Conservation (phyloP, 345 rosid genomes). For the Eucalyptus urophylla region DNA sequence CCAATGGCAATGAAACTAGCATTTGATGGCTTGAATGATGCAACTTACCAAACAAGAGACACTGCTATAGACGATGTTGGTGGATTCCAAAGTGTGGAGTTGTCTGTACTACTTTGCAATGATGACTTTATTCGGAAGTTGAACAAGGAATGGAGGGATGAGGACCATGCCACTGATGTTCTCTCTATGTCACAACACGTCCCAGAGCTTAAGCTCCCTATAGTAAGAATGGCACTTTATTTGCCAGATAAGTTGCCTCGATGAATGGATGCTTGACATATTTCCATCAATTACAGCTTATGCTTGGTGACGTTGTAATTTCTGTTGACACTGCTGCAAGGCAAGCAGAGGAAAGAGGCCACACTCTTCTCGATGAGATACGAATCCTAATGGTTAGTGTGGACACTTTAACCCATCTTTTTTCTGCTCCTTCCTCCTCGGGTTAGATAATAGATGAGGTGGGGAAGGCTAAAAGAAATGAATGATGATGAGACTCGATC, state of each 20-base stretch:
- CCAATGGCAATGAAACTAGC: constrained; percentile 80
- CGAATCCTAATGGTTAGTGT: constrained; percentile 79
- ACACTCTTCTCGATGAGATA: constrained; percentile 82
- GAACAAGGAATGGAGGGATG: constrained; percentile 90
- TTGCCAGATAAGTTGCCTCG: background rate
- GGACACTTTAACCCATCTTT: background rate
- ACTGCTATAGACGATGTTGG: constrained; percentile 50
- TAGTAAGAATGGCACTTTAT: constrained; percentile 30
- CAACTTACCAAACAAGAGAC: constrained; percentile 65
- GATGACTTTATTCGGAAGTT: constrained; percentile 77
- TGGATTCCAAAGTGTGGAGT: constrained; percentile 55
- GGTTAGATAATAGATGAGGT: background rate
- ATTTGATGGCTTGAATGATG: constrained; percentile 51
- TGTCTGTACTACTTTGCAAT: constrained; percentile 80
- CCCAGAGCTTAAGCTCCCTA: constrained; percentile 67
- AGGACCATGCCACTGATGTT: constrained; percentile 94
- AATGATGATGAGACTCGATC: background rate
- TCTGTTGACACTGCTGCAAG: constrained; percentile 89
- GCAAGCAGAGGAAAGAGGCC: constrained; percentile 92
- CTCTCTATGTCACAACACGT: constrained; percentile 89
- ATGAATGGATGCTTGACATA: background rate
- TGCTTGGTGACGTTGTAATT: constrained; percentile 92
- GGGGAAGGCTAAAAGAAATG: background rate
- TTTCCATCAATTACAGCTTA: constrained; percentile 47
- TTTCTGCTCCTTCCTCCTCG: background rate